Conservation (phyloP, 148 eudicot genomes). For the Heliamphora exappendiculata region DNA sequence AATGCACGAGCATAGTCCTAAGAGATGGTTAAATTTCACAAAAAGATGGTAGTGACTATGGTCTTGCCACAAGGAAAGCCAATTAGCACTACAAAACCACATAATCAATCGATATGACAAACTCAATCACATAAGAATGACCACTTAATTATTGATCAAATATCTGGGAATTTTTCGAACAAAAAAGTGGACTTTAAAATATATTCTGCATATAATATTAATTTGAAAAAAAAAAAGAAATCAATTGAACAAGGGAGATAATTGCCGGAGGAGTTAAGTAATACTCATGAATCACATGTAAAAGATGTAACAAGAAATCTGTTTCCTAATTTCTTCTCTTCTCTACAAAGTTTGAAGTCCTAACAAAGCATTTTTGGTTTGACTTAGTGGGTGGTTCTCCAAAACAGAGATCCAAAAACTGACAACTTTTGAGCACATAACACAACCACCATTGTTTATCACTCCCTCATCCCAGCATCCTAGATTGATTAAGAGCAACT, state of each 20-base stretch:
- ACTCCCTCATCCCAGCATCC: neutral
- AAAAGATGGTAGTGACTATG: neutral
- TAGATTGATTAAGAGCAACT: neutral
- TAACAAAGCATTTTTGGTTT: neutral
- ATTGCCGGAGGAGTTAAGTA: neutral
- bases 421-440: no score
- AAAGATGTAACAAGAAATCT: no score
- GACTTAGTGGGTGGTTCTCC: no score
- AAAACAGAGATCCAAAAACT: no score
- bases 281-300: no score
- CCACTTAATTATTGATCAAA: neutral
- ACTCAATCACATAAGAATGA: neutral
- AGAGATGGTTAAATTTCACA: neutral
- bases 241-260: neutral
- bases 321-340: neutral
- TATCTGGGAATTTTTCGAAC: no score
- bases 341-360: neutral
- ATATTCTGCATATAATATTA: no score
- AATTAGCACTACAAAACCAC: neutral
- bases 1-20: neutral
- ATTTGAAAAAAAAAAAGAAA: neutral
- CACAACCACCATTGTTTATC: neutral
- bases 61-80: neutral
- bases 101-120: neutral
- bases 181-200: neutral